Evolutionary conservation across 2,329 filamentous ascomycete genomes (phyloP).

Genomic region (Cladosporium sphaerospermum): DNA sequence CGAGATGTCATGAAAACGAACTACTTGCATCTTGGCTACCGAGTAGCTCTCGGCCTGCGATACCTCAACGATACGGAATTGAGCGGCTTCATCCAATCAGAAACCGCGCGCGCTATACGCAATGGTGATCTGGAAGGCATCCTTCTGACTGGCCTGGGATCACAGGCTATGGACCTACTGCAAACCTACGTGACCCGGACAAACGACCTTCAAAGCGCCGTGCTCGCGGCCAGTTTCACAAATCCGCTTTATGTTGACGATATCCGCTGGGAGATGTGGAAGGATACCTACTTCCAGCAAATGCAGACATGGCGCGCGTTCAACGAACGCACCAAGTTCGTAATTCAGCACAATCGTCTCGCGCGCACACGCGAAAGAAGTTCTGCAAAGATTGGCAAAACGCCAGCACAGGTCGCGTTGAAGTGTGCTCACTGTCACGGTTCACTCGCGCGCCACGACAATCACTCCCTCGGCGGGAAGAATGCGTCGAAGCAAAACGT

Average conservation of each 20-base stretch:
- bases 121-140: conserved; percentile 72
- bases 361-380: conserved; percentile 56
- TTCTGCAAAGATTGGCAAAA: conserved; percentile 54
- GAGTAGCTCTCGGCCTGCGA: conserved; percentile 64
- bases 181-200: conserved; percentile 70
- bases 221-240: conserved; percentile 66
- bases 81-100: conserved; percentile 39
- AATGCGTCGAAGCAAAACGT: too few relatives aligned
- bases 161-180: conserved; percentile 66
- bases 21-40: conserved; percentile 67
- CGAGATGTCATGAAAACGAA: conserved; percentile 64
- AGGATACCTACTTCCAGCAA: conserved; percentile 66
- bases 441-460: conserved; percentile 45
- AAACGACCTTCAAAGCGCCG: conserved; percentile 72
- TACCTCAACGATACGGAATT: conserved; percentile 58
- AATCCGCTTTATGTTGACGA: conserved; percentile 73
- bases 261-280: conserved; percentile 67
- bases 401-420: conserved; percentile 64
- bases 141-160: conserved; percentile 69
- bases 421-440: conserved; percentile 69
- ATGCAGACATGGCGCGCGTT: conserved; percentile 66
- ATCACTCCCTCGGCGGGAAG: conserved; percentile 18
- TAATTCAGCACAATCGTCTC: conserved; percentile 66
- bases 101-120: conserved; percentile 54
- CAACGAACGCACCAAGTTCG: conserved; percentile 69